phyloP scores from a whole-genome alignment of 305 asterid species.

The Rubia peregrina region DNA sequence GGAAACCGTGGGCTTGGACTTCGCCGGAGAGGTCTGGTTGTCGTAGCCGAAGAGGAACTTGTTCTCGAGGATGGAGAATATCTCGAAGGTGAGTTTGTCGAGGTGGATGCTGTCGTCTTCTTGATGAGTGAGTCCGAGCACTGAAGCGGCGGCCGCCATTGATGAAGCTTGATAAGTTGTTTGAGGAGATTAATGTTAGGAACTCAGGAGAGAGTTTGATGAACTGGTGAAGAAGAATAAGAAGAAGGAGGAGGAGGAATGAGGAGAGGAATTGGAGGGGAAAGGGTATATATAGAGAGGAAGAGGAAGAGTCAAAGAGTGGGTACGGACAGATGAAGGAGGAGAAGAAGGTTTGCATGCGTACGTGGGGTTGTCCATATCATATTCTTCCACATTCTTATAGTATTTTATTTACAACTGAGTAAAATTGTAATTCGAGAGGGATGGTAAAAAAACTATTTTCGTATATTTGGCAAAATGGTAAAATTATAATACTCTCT shows the following conservation, averaged over 20 bases:
- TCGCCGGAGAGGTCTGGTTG: slow-evolving; percentile 6
- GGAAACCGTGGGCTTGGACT: background rate
- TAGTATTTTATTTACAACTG: too few relatives aligned
- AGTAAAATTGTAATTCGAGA: too few relatives aligned
- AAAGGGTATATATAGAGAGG: background rate
- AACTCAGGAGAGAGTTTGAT: background rate
- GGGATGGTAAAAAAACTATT: too few relatives aligned
- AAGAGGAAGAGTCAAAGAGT: background rate
- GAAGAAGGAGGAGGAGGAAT: background rate
- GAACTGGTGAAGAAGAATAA: background rate
- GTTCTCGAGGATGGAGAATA: slow-evolving; percentile 70
- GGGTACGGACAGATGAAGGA: background rate
- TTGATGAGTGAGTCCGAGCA: slow-evolving; percentile 20
- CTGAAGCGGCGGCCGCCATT: slow-evolving; percentile 26
- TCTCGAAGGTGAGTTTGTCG: slow-evolving; percentile 66
- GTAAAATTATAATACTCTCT: too few relatives aligned
- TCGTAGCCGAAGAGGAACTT: slow-evolving; percentile 60
- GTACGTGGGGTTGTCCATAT: slow-evolving; percentile 11
- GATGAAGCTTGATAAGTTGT: background rate
- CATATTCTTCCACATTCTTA: background rate
- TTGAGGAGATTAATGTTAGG: background rate
- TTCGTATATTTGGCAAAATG: too few relatives aligned
- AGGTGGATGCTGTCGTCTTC: slow-evolving; percentile 12
- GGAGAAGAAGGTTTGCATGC: background rate
- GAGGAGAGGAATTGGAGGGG: background rate